Evolutionary conservation across 1,139 yeast species (phyloP).

Genomic region (Nakaseomyces sp.): DNA sequence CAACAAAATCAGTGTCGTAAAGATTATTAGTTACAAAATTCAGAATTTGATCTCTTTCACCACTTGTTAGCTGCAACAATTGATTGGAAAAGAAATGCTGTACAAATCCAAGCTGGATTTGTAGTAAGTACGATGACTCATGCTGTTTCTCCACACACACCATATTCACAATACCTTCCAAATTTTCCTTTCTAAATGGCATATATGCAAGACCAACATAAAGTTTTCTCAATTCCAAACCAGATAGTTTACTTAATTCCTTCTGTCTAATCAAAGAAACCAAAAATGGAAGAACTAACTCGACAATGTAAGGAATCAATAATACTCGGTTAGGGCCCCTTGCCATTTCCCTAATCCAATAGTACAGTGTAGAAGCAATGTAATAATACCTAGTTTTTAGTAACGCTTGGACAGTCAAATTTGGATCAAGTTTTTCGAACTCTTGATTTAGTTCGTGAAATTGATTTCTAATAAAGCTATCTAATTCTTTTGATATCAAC

Average conservation of each 20-base stretch:
- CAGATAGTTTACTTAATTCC: constrained; percentile 74
- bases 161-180: constrained; percentile 43
- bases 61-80: constrained; percentile 44
- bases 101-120: constrained; percentile 58
- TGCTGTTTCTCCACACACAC: constrained; percentile 33
- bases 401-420: constrained; percentile 30
- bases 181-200: constrained; percentile 40
- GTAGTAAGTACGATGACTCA: constrained; percentile 58
- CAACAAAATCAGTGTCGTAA: constrained; percentile 52
- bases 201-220: constrained; percentile 53
- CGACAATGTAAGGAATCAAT: constrained; percentile 36
- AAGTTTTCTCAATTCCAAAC: constrained; percentile 46
- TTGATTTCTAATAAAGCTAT: constrained; percentile 29
- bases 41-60: constrained; percentile 46
- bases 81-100: constrained; percentile 73
- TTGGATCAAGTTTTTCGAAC: background rate
- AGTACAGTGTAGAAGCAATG: constrained; percentile 30
- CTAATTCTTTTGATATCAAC: constrained; percentile 25
- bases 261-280: constrained; percentile 59
- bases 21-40: constrained; percentile 46
- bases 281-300: constrained; percentile 61
- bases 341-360: constrained; percentile 27
- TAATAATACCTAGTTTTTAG: constrained; percentile 34
- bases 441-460: constrained; percentile 30
- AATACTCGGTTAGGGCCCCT: constrained; percentile 26